Conservation (phyloP, 495 filamentous ascomycete genomes). For the Xanthoparmelia taractica region DNA sequence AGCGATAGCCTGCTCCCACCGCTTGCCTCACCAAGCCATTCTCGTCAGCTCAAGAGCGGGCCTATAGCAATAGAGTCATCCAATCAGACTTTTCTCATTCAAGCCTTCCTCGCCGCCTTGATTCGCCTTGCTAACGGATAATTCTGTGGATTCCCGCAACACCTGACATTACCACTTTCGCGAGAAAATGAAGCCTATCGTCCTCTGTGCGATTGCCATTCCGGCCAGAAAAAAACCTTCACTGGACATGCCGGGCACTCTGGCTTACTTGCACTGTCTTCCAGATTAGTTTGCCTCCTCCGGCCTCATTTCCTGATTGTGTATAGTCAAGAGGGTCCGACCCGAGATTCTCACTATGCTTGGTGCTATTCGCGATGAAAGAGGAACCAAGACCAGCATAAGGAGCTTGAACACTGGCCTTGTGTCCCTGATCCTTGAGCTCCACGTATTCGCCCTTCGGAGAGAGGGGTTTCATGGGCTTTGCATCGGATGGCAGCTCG, state of each 20-base stretch:
- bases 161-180: not conserved
- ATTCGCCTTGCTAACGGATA: too few species aligned
- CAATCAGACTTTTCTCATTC: too few species aligned
- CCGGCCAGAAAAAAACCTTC: not conserved
- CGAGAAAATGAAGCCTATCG: not conserved
- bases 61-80: too few species aligned
- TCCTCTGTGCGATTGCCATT: not conserved
- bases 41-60: too few species aligned
- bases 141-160: too few species aligned
- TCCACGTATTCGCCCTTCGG: not conserved
- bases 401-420: not conserved
- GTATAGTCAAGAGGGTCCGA: not conserved
- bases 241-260: not conserved
- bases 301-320: not conserved
- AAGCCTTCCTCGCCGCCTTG: too few species aligned
- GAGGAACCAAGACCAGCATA: too few species aligned
- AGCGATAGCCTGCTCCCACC: too few species aligned
- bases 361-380: not conserved
- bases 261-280: slow-evolving; percentile 4
- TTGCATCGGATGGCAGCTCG: not conserved
- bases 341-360: not conserved
- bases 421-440: not conserved
- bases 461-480: not conserved
- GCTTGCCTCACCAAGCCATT: too few species aligned
- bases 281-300: not conserved